Evolutionary conservation across 2,329 filamentous ascomycete species (phyloP).

Genomic region (Cladosporium austrohemisphaericum): DNA sequence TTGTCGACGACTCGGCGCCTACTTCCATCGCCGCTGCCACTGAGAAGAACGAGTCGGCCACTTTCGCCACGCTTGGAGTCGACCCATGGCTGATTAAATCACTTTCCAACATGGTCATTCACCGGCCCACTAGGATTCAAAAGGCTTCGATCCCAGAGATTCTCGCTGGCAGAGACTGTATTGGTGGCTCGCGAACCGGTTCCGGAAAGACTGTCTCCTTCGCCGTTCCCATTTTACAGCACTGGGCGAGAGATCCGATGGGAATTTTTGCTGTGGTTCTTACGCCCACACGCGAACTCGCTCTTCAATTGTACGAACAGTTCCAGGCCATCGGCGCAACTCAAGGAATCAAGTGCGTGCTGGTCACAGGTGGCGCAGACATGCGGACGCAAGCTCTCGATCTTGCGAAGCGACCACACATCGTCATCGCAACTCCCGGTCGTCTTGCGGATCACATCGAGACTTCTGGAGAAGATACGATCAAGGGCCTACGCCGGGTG

Average conservation of each 20-base stretch:
- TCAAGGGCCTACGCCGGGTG: constrained; percentile 73
- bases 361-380: constrained; percentile 90
- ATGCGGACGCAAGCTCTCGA: constrained; percentile 88
- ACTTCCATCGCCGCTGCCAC: constrained; percentile 27
- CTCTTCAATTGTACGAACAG: constrained; percentile 94
- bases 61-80: constrained; percentile 32
- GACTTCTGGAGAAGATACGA: constrained; percentile 85
- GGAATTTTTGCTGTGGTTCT: constrained; percentile 87
- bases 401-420: constrained; percentile 75
- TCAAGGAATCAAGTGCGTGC: constrained; percentile 77
- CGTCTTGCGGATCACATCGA: constrained; percentile 90
- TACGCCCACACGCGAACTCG: constrained; percentile 87
- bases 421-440: constrained; percentile 92
- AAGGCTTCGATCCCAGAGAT: constrained; percentile 91
- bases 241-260: constrained; percentile 86
- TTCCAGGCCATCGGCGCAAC: constrained; percentile 87
- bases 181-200: constrained; percentile 89
- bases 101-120: constrained; percentile 73
- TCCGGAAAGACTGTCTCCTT: constrained; percentile 98
- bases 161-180: constrained; percentile 84
- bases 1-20: constrained; percentile 8
- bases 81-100: constrained; percentile 76
- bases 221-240: constrained; percentile 87
- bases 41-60: constrained; percentile 26
- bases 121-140: constrained; percentile 86